phyloP scores from a whole-genome alignment of 2,329 filamentous ascomycete species.

The Trichoderma sp. region DNA sequence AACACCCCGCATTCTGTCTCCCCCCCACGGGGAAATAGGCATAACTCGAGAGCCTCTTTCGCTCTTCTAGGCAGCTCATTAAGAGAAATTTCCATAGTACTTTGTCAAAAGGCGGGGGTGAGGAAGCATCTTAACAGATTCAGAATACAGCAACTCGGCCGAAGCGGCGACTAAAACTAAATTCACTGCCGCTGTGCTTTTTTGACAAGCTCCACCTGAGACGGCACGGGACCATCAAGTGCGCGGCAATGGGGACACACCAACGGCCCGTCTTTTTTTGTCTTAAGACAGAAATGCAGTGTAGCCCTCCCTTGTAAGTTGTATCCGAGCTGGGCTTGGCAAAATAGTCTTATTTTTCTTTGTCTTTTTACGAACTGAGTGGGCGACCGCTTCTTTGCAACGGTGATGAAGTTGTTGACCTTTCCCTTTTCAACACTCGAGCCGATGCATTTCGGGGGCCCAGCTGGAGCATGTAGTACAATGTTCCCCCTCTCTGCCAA shows the following conservation, averaged over 20 bases:
- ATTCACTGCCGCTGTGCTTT: neutral
- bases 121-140: neutral
- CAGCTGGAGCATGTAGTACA: neutral
- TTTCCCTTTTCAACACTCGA: neutral
- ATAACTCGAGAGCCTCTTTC: neutral
- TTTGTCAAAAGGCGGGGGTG: conserved; percentile 1
- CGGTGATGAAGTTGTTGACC: neutral
- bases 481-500: neutral
- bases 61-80: conserved; percentile 14
- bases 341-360: neutral
- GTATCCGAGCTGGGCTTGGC: neutral
- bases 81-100: neutral
- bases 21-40: conserved; percentile 18
- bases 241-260: neutral
- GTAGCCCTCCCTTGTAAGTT: neutral
- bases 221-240: conserved; percentile 5
- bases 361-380: neutral
- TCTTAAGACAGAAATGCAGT: neutral
- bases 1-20: conserved; percentile 17
- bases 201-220: neutral
- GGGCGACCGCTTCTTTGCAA: neutral
- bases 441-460: neutral
- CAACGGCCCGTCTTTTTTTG: neutral
- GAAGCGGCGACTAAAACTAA: neutral
- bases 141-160: conserved; percentile 1